These are phyloP conservation scores for Euphorbia tirucalli DNA, from an alignment of 345 rosid genomes.

Conservation along the genomic window DNA sequence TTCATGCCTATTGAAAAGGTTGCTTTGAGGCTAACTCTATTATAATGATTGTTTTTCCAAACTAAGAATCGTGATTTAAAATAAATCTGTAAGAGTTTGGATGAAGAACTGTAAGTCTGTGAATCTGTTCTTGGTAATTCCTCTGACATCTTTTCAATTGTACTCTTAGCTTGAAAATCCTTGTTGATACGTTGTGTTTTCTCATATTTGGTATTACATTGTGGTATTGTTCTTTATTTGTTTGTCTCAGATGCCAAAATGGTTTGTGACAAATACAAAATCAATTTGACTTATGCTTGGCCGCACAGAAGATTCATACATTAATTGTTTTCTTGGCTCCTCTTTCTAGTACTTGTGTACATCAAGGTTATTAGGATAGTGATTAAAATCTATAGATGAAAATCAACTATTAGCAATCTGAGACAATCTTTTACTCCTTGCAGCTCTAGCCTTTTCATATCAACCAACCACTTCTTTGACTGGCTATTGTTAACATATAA, in stretches of 20 bases:
- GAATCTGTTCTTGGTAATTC: neutral
- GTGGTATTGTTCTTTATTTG: neutral
- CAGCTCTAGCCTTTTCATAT: neutral
- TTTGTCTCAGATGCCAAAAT: neutral
- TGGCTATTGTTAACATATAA: neutral
- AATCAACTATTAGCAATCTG: neutral
- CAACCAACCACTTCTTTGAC: neutral
- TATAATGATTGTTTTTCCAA: neutral
- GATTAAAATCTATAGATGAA: neutral
- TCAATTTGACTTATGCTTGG: neutral
- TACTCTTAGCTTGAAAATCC: neutral
- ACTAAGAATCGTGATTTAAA: neutral
- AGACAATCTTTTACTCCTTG: neutral
- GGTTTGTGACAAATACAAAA: neutral
- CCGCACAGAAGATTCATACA: neutral
- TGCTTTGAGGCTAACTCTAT: neutral
- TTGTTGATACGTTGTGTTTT: neutral
- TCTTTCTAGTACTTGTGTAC: neutral
- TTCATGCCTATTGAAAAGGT: neutral
- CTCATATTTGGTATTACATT: too few species aligned
- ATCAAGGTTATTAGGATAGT: neutral
- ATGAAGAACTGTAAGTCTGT: neutral
- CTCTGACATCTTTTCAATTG: neutral
- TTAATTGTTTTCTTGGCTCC: neutral
- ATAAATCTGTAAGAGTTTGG: neutral